Base-by-base conservation (phyloP, 169 alveolate species). In the Neospora caninum region DNA sequence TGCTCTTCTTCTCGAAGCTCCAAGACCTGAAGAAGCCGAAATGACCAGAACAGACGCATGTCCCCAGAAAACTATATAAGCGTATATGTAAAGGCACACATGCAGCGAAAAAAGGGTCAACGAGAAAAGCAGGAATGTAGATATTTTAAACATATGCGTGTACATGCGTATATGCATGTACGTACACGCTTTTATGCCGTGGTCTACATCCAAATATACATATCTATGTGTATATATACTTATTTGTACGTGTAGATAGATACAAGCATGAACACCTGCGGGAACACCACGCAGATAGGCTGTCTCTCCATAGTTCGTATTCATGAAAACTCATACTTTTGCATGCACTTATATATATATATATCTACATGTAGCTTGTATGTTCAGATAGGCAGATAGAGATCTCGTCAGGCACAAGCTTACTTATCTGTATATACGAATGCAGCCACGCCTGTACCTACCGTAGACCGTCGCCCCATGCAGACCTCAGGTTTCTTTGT, bases 401-500 rank as follows among this genome's bases (percentile, higher is more conserved):
- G 58, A 13, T 49, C 58, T 4, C 58, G 58, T 7, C 58, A 49
- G 22, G 58, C 58, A 7, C 58, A 49, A 49, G 13, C 58, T 49
- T 49, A 13, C 58, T 49, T 49, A 4, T 13, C 22, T 13, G 58
- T 13, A 49, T 49, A 4, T 49, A 49, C 58, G 9, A 78, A 78
- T 36, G 9, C 86, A 2, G n/a, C 49, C 43, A 9, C 34, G 53
- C 18, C 10, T 9, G 49, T 25, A 22, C 87, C n/a, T 38, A 39
- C 45, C 64, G 25, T 39, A 4, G 36, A 0, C 69, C 45, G 89
- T 53, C 41, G 31, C 18, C 43, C 64, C 36, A 13, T 13, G 22
- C 38, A 27, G 82, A 36, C 22, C 1, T 22, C 36, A 39, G 80
- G 86, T 36, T 92, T 92, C 88, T 97, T 96, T 31, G 96, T 91